These are phyloP conservation scores for Penicillium pancosmium DNA, from an alignment of 495 filamentous ascomycete genomes.

Conservation along the genomic window DNA sequence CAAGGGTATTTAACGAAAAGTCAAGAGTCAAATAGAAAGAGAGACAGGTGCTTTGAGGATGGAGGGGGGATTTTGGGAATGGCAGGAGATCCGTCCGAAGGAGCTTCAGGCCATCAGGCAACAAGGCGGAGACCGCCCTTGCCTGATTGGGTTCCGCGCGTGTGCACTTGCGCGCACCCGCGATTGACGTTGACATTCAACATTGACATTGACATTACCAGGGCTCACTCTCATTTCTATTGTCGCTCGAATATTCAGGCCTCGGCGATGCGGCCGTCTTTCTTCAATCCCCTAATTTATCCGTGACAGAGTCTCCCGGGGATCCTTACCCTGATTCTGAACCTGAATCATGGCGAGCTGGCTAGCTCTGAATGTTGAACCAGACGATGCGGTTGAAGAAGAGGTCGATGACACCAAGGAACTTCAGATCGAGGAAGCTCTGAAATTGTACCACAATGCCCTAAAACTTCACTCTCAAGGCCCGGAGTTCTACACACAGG, in stretches of 20 bases:
- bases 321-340: constrained; percentile 19
- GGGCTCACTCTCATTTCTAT: too few relatives aligned
- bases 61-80: constrained; percentile 10
- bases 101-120: constrained; percentile 33
- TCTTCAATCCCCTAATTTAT: neutral
- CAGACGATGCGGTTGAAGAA: constrained; percentile 85
- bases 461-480: constrained; percentile 92
- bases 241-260: neutral
- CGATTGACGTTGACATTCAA: too few relatives aligned
- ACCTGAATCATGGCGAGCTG: constrained; percentile 57
- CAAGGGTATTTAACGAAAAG: constrained; percentile 7
- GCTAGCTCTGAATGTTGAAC: constrained; percentile 87
- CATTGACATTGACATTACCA: neutral
- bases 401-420: constrained; percentile 95
- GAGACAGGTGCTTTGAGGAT: constrained; percentile 9
- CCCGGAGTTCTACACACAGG: constrained; percentile 70
- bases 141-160: constrained; percentile 40
- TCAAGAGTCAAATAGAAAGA: constrained; percentile 7
- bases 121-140: constrained; percentile 33
- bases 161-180: constrained; percentile 13
- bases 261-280: constrained; percentile 24
- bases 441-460: constrained; percentile 93
- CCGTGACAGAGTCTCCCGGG: neutral
- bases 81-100: constrained; percentile 16
- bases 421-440: constrained; percentile 93